Conservation (phyloP, 2,329 filamentous ascomycete genomes). For the Gnomoniopsis sp. region DNA sequence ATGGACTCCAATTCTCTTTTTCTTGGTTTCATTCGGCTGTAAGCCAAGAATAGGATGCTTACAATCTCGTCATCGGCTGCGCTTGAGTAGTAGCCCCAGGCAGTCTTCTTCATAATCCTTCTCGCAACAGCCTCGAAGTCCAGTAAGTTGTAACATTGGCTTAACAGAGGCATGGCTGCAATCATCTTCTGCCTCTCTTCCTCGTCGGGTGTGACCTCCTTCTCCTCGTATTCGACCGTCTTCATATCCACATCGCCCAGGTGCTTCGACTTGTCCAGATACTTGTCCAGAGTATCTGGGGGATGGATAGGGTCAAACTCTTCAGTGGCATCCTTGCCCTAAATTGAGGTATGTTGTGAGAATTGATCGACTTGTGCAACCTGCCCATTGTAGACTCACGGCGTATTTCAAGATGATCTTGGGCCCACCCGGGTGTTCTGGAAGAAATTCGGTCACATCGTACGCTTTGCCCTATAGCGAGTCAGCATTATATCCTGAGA, state of each 20-base stretch:
- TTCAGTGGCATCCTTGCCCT: conserved; percentile 88
- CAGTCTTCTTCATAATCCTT: conserved; percentile 89
- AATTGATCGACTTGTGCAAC: too few relatives aligned
- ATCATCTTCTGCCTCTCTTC: conserved; percentile 69
- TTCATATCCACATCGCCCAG: conserved; percentile 85
- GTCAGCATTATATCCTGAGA: not conserved
- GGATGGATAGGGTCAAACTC: conserved; percentile 88
- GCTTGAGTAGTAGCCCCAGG: conserved; percentile 97
- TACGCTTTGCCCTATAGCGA: conserved; percentile 68
- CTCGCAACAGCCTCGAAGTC: conserved; percentile 95
- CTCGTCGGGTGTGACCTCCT: conserved; percentile 59
- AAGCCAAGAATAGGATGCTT: conserved; percentile 25
- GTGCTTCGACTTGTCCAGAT: conserved; percentile 80
- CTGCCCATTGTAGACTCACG: conserved; percentile 32
- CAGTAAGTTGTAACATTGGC: conserved; percentile 88
- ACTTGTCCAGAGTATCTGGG: conserved; percentile 82
- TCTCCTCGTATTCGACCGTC: conserved; percentile 64
- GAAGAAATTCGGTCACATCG: conserved; percentile 87
- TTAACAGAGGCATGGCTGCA: conserved; percentile 70
- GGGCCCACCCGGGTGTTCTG: conserved; percentile 84
- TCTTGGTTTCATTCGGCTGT: not conserved
- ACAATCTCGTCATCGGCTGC: conserved; percentile 88
- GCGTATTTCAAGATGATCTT: conserved; percentile 98
- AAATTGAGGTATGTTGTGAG: not conserved
- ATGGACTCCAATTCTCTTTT: not conserved